Percentiles rank a stretch among this genome's conserved stretches.
These are phyloP conservation scores for Plenodomus biglobosus DNA, from an alignment of 2,329 filamentous ascomycete genomes.

Conservation along the genomic window DNA sequence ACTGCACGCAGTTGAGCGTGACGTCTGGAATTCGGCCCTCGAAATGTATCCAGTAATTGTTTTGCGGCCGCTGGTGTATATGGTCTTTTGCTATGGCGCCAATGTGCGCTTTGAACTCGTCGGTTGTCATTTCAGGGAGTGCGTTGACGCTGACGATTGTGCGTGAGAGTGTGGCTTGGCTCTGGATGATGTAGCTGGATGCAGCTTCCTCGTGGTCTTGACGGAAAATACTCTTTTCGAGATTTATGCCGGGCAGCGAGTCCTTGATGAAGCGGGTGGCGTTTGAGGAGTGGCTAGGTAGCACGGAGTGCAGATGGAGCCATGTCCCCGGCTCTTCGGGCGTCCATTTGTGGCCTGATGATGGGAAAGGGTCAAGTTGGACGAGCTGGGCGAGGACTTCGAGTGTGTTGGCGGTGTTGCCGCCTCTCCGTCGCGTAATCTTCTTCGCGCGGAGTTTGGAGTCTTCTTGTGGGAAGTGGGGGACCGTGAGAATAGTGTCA, in stretches of 20 bases:
- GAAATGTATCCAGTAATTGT: slow-evolving; percentile 73
- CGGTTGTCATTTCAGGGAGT: slow-evolving; percentile 66
- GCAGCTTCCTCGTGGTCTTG: slow-evolving; percentile 58
- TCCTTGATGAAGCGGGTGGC: slow-evolving; percentile 56
- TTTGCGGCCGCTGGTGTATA: no score
- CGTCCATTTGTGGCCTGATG: not conserved
- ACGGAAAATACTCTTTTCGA: slow-evolving; percentile 61
- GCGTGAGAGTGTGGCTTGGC: slow-evolving; percentile 59
- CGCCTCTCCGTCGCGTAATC: slow-evolving; percentile 64
- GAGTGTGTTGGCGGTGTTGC: slow-evolving; percentile 72
- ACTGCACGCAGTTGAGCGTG: slow-evolving; percentile 61
- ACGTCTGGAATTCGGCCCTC: slow-evolving; percentile 70
- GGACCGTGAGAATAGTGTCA: slow-evolving; percentile 68
- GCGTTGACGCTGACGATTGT: slow-evolving; percentile 72
- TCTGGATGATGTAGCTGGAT: slow-evolving; percentile 70
- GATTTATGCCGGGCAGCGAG: slow-evolving; percentile 57
- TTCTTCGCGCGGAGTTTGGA: slow-evolving; percentile 68
- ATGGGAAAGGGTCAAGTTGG: not conserved
- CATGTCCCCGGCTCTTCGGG: not conserved
- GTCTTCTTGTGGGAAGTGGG: slow-evolving; percentile 69
- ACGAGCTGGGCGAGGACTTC: slow-evolving; percentile 66
- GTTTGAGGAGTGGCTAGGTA: slow-evolving; percentile 58
- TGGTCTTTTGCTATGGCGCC: no score
- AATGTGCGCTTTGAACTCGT: slow-evolving; percentile 65
- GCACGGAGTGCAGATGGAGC: slow-evolving; percentile 48